Percentiles rank a stretch among this genome's conserved stretches.
Evolutionary conservation across 1,139 yeast species (phyloP).

Genomic region (Sugiyamaella castrensis): DNA sequence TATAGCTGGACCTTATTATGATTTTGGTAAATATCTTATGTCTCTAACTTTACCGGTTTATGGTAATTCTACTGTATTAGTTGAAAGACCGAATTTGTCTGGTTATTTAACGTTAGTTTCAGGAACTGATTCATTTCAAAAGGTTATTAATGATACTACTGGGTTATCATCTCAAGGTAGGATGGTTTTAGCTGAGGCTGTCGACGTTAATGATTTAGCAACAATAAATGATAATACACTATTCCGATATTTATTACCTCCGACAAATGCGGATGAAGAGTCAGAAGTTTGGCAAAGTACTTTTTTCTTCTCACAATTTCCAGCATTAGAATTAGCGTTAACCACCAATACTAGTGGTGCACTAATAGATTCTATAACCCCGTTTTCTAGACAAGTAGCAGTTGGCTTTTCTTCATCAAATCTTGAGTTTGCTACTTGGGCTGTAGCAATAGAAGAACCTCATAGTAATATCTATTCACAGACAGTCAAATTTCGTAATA

Average conservation of each 20-base stretch:
- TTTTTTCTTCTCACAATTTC: slow-evolving; percentile 25
- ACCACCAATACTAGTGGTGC: slow-evolving; percentile 48
- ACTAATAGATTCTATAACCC: slow-evolving; percentile 45
- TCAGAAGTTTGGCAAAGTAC: neutral
- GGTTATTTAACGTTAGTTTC: slow-evolving; percentile 73
- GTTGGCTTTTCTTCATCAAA: slow-evolving; percentile 66
- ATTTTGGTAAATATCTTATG: slow-evolving; percentile 39
- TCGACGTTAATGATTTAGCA: slow-evolving; percentile 22
- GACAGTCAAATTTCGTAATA: slow-evolving; percentile 56
- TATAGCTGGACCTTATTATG: slow-evolving; percentile 31
- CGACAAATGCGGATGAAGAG: slow-evolving; percentile 24
- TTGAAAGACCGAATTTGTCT: slow-evolving; percentile 55
- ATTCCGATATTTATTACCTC: slow-evolving; percentile 34
- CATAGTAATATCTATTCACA: slow-evolving; percentile 61
- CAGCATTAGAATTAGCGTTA: slow-evolving; percentile 46
- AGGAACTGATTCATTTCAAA: slow-evolving; percentile 52
- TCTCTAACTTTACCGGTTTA: slow-evolving; percentile 68
- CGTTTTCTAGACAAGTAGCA: slow-evolving; percentile 47
- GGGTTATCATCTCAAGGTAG: slow-evolving; percentile 43
- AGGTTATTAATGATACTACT: slow-evolving; percentile 50
- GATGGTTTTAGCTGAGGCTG: slow-evolving; percentile 38
- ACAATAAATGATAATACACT: slow-evolving; percentile 11
- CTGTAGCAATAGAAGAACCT: slow-evolving; percentile 68
- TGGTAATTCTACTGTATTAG: slow-evolving; percentile 67
- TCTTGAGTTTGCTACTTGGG: slow-evolving; percentile 60